These are phyloP conservation scores for Pichia pseudocactophila DNA, from an alignment of 805 yeast genomes.

Conservation along the genomic window DNA sequence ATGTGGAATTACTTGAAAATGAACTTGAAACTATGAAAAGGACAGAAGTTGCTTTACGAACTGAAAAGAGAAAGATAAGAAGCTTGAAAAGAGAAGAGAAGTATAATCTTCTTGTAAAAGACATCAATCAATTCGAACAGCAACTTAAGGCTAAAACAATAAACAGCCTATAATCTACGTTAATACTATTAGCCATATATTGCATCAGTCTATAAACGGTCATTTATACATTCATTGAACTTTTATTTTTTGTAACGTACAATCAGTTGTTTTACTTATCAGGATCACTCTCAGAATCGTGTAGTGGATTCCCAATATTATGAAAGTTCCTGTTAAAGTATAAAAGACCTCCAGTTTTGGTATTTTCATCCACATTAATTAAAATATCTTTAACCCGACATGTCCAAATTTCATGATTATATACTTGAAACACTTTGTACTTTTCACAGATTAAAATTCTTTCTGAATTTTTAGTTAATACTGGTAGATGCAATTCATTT, in stretches of 20 bases:
- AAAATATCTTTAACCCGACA: slow-evolving; percentile 62
- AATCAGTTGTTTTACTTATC: neutral
- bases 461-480: slow-evolving; percentile 45
- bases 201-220: neutral
- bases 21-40: slow-evolving; percentile 22
- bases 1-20: slow-evolving; percentile 16
- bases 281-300: slow-evolving; percentile 9
- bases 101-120: slow-evolving; percentile 17
- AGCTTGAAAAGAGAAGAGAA: slow-evolving; percentile 20
- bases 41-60: slow-evolving; percentile 17
- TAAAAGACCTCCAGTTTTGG: slow-evolving; percentile 51
- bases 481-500: slow-evolving; percentile 37
- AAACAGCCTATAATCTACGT: neutral
- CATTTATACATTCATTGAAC: no score
- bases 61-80: slow-evolving; percentile 18
- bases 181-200: no score
- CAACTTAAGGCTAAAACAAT: slow-evolving; percentile 8
- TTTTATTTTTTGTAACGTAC: no score
- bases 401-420: slow-evolving; percentile 88
- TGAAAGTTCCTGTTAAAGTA: slow-evolving; percentile 60
- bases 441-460: slow-evolving; percentile 55
- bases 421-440: slow-evolving; percentile 45
- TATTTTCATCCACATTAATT: slow-evolving; percentile 22
- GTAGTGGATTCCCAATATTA: slow-evolving; percentile 23
- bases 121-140: slow-evolving; percentile 18